Conservation (phyloP, 331 rosid species). For the Stylosanthes scabra region DNA sequence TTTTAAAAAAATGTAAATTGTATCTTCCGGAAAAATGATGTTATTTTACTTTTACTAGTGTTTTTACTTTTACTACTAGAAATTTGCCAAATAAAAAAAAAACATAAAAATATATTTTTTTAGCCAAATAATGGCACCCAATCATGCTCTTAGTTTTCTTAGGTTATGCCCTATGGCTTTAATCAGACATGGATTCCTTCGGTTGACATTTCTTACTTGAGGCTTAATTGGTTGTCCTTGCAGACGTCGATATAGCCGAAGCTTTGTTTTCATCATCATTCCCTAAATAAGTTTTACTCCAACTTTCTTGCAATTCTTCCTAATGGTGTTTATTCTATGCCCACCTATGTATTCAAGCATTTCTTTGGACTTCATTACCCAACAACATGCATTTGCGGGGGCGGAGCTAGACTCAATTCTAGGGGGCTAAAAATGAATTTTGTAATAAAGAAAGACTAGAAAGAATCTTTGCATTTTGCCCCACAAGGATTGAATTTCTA, state of each 20-base stretch:
- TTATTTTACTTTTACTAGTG: no score
- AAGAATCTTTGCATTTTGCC: not conserved
- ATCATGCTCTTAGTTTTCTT: no score
- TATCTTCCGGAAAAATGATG: no score
- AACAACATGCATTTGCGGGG: not conserved
- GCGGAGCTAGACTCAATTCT: no score
- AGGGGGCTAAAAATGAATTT: no score
- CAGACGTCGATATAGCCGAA: not conserved
- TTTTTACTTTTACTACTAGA: no score
- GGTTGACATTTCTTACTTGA: not conserved
- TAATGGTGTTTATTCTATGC: not conserved
- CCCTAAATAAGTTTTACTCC: not conserved
- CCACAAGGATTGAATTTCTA: not conserved
- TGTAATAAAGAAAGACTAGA: no score
- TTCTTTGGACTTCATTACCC: not conserved
- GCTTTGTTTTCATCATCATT: not conserved
- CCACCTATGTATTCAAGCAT: not conserved
- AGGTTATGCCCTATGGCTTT: not conserved
- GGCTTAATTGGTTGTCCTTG: not conserved
- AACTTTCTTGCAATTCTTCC: not conserved
- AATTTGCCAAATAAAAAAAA: no score
- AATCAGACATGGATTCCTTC: not conserved
- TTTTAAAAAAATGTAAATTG: no score
- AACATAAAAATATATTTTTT: no score
- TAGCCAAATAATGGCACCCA: no score